A percentile compares a stretch with the other conserved stretches of the same genome.
Conservation (phyloP, 2,329 filamentous ascomycete genomes). For the Chrysoporthe cubensis region DNA sequence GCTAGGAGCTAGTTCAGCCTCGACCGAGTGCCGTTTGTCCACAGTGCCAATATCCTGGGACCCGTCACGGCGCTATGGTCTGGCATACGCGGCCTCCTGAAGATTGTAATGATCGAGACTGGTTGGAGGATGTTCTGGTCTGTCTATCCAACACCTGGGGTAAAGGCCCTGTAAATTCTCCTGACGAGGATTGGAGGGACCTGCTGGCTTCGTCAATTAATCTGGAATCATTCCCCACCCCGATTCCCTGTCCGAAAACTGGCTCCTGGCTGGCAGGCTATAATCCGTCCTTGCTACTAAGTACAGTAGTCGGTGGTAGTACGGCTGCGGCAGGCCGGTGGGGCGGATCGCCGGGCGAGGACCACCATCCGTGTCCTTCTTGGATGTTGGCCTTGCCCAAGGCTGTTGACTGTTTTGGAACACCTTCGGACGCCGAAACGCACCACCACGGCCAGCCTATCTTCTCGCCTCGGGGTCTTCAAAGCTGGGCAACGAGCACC, state of each 20-base stretch:
- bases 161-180: not conserved
- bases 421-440: constrained; percentile 19
- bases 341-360: constrained; percentile 21
- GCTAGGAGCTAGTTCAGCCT: not conserved
- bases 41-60: constrained; percentile 22
- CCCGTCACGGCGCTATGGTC: not conserved
- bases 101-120: constrained; percentile 20
- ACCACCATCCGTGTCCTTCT: constrained; percentile 15
- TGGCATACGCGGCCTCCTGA: constrained; percentile 29
- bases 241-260: not conserved
- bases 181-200: constrained; percentile 11
- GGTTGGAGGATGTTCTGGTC: constrained; percentile 1
- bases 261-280: not conserved
- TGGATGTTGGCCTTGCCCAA: constrained; percentile 8
- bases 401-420: not conserved
- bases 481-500: not conserved
- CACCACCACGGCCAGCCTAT: constrained; percentile 11
- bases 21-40: constrained; percentile 13
- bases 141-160: not conserved
- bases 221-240: constrained; percentile 10
- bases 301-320: constrained; percentile 2
- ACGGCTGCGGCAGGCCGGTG: constrained; percentile 22
- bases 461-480: constrained; percentile 5
- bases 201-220: constrained; percentile 14
- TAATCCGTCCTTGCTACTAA: not conserved